phyloP scores from a whole-genome alignment of 2,329 filamentous ascomycete genomes.

The Paramyrothecium sp. region DNA sequence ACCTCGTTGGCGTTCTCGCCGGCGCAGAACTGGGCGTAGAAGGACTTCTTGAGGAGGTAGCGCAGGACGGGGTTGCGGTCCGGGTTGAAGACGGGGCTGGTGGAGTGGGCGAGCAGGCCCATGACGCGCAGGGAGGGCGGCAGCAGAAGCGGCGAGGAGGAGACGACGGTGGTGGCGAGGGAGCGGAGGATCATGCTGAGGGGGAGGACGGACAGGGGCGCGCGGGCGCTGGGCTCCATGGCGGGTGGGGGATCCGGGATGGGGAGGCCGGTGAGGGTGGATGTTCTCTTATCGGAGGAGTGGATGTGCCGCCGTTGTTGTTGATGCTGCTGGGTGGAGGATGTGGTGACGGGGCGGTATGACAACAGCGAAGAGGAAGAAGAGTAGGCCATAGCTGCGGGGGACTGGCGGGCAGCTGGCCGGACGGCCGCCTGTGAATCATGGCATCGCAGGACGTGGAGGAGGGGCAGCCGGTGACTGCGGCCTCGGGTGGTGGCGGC shows the following conservation, averaged over 20 bases:
- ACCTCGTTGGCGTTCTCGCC: slow-evolving; percentile 74
- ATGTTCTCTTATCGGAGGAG: slow-evolving; percentile 33
- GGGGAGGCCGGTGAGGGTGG: slow-evolving; percentile 30
- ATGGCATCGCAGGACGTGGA: not conserved
- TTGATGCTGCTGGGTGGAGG: too few relatives aligned
- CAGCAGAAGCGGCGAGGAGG: slow-evolving; percentile 68
- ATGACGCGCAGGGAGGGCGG: slow-evolving; percentile 68
- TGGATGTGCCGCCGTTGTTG: slow-evolving; percentile 21
- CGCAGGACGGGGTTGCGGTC: slow-evolving; percentile 73
- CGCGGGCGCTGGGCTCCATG: slow-evolving; percentile 21
- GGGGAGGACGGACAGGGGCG: slow-evolving; percentile 66
- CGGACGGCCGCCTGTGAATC: not conserved
- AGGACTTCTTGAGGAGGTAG: slow-evolving; percentile 72
- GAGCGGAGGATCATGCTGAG: slow-evolving; percentile 66
- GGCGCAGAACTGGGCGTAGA: slow-evolving; percentile 90
- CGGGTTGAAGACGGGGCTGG: slow-evolving; percentile 65
- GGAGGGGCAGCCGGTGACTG: not conserved
- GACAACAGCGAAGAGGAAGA: not conserved
- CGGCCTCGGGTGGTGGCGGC: not conserved
- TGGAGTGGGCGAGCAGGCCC: slow-evolving; percentile 67
- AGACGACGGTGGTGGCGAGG: slow-evolving; percentile 66
- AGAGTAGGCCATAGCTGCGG: not conserved
- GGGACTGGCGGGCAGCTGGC: not conserved
- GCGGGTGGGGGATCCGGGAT: slow-evolving; percentile 26
- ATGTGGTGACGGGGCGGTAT: too few relatives aligned